These are phyloP conservation scores for Cryptococcus sp. DNA, from an alignment of 1,284 basidiomycete species.

Conservation along the genomic window DNA sequence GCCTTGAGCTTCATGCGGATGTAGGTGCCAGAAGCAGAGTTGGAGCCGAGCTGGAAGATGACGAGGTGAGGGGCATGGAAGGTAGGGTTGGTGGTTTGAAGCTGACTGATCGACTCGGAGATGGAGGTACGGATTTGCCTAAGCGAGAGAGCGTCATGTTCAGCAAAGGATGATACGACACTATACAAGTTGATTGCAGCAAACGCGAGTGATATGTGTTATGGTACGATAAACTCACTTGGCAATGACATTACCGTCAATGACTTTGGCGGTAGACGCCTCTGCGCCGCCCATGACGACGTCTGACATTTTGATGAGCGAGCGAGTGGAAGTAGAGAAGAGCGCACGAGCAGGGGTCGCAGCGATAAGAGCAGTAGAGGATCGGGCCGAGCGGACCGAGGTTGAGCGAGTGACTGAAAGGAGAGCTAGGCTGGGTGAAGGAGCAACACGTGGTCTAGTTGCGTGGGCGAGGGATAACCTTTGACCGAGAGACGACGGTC, in stretches of 20 bases:
- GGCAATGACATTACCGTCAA: constrained; percentile 86
- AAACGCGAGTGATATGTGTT: not conserved
- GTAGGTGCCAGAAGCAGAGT: constrained; percentile 88
- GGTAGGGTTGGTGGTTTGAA: constrained; percentile 66
- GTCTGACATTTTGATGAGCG: constrained; percentile 17
- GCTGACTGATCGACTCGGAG: constrained; percentile 63
- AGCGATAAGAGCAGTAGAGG: not conserved
- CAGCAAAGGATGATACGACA: no score
- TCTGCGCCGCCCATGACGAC: constrained; percentile 18
- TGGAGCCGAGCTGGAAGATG: constrained; percentile 91
- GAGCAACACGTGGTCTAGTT: no score
- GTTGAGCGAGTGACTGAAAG: not conserved
- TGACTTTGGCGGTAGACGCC: constrained; percentile 58
- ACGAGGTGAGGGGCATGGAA: constrained; percentile 82
- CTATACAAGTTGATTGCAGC: no score
- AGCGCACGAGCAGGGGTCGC: not conserved
- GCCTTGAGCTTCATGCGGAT: constrained; percentile 98
- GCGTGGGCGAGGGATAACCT: no score
- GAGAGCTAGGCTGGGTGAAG: not conserved
- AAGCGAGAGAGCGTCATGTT: constrained; percentile 3
- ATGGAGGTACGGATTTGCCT: constrained; percentile 80
- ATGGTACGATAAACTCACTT: constrained; percentile 61
- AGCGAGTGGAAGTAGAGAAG: constrained; percentile 1
- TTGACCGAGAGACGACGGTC: no score
- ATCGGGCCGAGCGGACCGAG: not conserved